Percentiles rank a stretch among this genome's conserved stretches.
Conservation (phyloP, 2,329 filamentous ascomycete genomes). For the Monosporascus sp. region DNA sequence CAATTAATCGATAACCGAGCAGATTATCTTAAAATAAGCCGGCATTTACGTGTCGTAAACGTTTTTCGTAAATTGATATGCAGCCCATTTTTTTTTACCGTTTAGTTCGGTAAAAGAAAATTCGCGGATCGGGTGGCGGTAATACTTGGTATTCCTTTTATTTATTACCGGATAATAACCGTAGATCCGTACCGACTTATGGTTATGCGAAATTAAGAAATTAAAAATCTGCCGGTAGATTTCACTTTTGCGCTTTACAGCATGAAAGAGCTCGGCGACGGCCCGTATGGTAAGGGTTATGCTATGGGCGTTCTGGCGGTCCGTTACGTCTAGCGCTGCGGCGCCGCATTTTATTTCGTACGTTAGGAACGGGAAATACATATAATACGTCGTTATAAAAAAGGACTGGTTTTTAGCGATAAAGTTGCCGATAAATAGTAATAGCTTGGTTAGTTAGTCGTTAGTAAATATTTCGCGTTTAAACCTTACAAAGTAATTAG, state of each 20-base stretch:
- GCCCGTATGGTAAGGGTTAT: constrained; percentile 31
- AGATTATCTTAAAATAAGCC: too few relatives aligned
- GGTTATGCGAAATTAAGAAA: constrained; percentile 37
- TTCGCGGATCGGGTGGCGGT: constrained; percentile 23
- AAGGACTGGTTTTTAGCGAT: constrained; percentile 28
- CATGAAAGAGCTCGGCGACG: constrained; percentile 25
- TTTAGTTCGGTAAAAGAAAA: constrained; percentile 12
- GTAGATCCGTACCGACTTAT: constrained; percentile 31
- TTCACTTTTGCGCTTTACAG: constrained; percentile 30
- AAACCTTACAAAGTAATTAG: constrained; percentile 40
- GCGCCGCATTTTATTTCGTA: constrained; percentile 42
- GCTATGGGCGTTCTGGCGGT: constrained; percentile 36
- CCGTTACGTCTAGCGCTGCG: constrained; percentile 30
- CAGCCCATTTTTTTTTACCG: too few relatives aligned
- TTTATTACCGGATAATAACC: constrained; percentile 35
- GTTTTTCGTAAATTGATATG: too few relatives aligned
- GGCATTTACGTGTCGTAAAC: too few relatives aligned
- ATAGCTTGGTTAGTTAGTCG: constrained; percentile 36
- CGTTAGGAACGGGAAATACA: constrained; percentile 46
- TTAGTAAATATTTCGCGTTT: constrained; percentile 35
- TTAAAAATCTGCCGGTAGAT: constrained; percentile 36
- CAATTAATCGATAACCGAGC: too few relatives aligned
- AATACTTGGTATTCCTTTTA: constrained; percentile 13
- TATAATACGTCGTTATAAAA: constrained; percentile 40
- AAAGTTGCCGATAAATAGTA: constrained; percentile 30